Evolutionary conservation across 176 grass and related monocot species (phyloP).

Genomic region (Calamus simplicifolius): DNA sequence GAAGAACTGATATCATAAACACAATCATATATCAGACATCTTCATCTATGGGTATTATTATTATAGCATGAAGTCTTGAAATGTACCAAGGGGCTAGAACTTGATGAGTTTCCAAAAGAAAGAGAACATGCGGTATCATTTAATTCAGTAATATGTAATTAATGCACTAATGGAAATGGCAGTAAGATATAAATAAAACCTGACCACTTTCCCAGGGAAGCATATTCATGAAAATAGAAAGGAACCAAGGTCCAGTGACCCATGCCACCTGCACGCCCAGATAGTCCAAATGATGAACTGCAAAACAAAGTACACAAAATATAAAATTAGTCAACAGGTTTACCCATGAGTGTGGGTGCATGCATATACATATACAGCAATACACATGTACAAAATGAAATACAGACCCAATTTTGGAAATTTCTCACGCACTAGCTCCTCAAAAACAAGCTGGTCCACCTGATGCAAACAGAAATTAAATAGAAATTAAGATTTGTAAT

Average conservation of each 20-base stretch:
- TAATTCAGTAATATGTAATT: not conserved
- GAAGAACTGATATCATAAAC: constrained; percentile 55
- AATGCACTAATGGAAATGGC: constrained; percentile 7
- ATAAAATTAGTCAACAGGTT: too few species aligned
- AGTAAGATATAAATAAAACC: constrained; percentile 42
- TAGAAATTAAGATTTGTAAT: constrained; percentile 4
- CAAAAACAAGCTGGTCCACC: constrained; percentile 98
- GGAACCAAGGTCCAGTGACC: constrained; percentile 97
- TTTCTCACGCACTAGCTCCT: constrained; percentile 82
- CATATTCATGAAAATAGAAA: constrained; percentile 96
- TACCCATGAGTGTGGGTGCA: too few species aligned
- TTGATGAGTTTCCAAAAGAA: too few species aligned
- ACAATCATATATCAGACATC: too few species aligned
- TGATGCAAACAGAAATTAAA: constrained; percentile 24
- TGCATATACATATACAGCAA: not conserved
- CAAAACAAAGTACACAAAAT: constrained; percentile 10
- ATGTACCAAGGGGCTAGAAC: too few species aligned
- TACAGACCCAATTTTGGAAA: constrained; percentile 93
- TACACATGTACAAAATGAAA: constrained; percentile 16
- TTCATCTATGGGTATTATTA: too few species aligned
- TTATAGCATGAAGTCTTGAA: too few species aligned
- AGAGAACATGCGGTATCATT: not conserved
- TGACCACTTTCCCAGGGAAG: constrained; percentile 99
- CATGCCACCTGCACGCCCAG: constrained; percentile 92
- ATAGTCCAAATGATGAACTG: constrained; percentile 87